Base-by-base conservation (phyloP, 129 eudicot species). In the Centrapalus pauciflorus region DNA sequence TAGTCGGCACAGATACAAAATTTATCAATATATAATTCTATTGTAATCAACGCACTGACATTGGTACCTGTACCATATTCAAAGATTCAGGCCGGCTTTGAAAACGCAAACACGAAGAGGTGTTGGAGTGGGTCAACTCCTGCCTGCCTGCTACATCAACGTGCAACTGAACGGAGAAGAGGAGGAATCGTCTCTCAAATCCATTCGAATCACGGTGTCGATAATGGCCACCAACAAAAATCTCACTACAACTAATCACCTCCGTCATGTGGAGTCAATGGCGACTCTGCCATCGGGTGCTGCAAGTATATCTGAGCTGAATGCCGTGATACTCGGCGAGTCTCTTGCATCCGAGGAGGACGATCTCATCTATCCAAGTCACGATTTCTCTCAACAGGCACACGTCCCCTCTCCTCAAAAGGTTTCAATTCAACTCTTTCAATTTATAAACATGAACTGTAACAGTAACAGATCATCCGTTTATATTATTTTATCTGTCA, bases 321-420 rank as follows among this genome's bases (percentile, higher is more conserved):
- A 90, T 55, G 95, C 92, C 8, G 81, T 90, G 8, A 82, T 87
- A 26, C 87, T 90, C 14, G 96, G 94, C 0, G 94, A 91, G 55
- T 55, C 90, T 2, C 94, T 91, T 64, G 96, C 90, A 13, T 84
- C 90, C 13, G 97, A 91, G 70, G 88, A 82, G 49, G 67, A 82
- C 62, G 85, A 85, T 68, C 90, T 91, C 48, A 66, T 91, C 13
- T 76, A 73, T 54, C 90, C 97, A 1, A 73, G 82, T 35, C 33
- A 61, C 0, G 64, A 79, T 1, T 91, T 87, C 67, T 74, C 83
- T 4, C 16, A 62, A 6, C 58, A 82, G 54, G 92, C 96, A 19
- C 82, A 13, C 40, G 64, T 88, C 24, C 34, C 88, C 8, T 66
- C 83, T 11, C 92, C 86, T 20, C 52, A 62, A 9, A 71, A 84